Evolutionary conservation across 2,329 filamentous ascomycete species (phyloP), one percentile per base, ranked within the genome.

Genomic region (Aulographum hederae): DNA sequence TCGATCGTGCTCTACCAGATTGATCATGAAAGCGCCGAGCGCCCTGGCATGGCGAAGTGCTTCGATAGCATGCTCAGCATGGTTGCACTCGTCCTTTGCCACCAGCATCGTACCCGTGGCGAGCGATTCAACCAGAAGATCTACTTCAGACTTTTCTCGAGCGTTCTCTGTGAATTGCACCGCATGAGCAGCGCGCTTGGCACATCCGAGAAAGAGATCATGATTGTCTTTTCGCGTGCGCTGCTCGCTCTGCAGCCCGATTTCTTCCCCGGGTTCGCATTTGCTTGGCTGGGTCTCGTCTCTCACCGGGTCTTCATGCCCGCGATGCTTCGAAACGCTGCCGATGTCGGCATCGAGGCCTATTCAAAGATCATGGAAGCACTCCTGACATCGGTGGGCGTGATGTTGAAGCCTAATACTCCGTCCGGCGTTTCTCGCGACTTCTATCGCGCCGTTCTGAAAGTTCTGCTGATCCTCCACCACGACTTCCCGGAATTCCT

Each of bases 401-500:
- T 86, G 41, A 68, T 89, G 38, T 62, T 93, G 40, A 89, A 86
- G 53, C 67, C 73, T 6, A 58, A 74, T 18, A 73, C 73, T 35
- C 82, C 12, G 64, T 73, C 3, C 62, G 70, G 20, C 65, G 79
- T 31, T 71, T 75, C 14, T 20, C 85, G 81, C 49, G 80, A 86
- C 33, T 70, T 92, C 38, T 94, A 93, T 51, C 75, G 81, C 37
- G 82, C 77, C 6, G 71, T 79, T 2, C 60, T 92, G 30, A 84
- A 91, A 46, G 69, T 94, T 37, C 58, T 95, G 33, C 60, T 92
- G 20, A 68, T 92, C 32, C 60, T 98, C 32, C 80, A 93, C 42
- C 89, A 95, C 47, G 89, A 98, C 51, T 95, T 82, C 53, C 79
- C 86, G 0, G 84, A 94, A 34, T 98, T 93, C 52, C 58, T 98